Percentiles rank a stretch among this genome's conserved stretches.
Conservation (phyloP, 306 rosid genomes). For the Benincasa hispida region DNA sequence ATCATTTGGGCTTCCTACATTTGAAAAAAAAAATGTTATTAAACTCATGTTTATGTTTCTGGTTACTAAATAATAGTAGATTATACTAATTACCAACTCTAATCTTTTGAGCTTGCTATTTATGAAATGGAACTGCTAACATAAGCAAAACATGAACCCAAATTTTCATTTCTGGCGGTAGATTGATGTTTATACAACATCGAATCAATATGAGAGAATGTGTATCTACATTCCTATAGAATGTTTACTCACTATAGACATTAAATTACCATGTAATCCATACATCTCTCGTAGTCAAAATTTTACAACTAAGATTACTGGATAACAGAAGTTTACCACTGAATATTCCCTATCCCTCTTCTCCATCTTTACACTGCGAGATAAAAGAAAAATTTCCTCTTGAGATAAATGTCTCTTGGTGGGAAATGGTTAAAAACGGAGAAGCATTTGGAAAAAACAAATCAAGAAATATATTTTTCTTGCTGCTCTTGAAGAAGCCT, state of each 20-base stretch:
- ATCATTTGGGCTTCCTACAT: no score
- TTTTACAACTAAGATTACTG: neutral
- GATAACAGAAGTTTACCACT: neutral
- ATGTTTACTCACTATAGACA: neutral
- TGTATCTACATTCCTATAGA: neutral
- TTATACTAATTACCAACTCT: neutral
- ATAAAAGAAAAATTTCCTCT: neutral
- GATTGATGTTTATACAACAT: neutral
- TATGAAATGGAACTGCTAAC: neutral
- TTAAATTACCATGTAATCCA: neutral
- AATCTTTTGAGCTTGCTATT: neutral
- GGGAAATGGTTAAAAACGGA: neutral
- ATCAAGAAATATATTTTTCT: slow-evolving; percentile 6
- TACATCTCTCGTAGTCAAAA: neutral
- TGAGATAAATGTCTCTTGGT: neutral
- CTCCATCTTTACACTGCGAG: neutral
- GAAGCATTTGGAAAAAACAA: neutral
- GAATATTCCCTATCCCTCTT: neutral
- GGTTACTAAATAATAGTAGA: neutral
- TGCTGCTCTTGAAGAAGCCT: slow-evolving; percentile 8
- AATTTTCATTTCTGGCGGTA: neutral
- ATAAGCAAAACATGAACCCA: neutral
- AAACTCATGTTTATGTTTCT: neutral
- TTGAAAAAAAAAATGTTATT: no score
- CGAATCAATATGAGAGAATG: neutral